phyloP scores from a whole-genome alignment of 2,329 filamentous ascomycete genomes.

The Waltergamsia citrina region DNA sequence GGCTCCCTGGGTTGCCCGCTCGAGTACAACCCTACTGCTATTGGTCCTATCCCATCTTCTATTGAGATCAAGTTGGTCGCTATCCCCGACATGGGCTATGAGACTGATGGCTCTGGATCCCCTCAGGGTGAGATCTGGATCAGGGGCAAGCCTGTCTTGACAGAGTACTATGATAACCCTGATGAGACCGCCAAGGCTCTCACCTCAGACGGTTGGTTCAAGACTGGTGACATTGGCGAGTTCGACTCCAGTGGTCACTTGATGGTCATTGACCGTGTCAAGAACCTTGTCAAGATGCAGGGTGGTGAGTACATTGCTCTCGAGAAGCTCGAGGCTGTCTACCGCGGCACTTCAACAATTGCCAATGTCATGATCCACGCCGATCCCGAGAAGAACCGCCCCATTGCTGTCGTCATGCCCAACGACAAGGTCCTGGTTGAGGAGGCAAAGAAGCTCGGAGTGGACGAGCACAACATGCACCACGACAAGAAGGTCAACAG shows the following conservation, averaged over 20 bases:
- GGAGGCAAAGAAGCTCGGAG: constrained; percentile 49
- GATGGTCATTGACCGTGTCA: constrained; percentile 88
- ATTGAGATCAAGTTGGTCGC: constrained; percentile 90
- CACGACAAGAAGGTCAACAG: constrained; percentile 54
- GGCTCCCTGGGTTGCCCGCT: constrained; percentile 75
- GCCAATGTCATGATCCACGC: constrained; percentile 84
- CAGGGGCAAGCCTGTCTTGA: constrained; percentile 64
- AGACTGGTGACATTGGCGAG: constrained; percentile 91
- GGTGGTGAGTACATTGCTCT: constrained; percentile 96
- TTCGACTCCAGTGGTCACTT: constrained; percentile 74
- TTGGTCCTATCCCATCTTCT: constrained; percentile 69
- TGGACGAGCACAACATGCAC: constrained; percentile 60
- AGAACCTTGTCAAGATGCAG: constrained; percentile 94
- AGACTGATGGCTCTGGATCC: constrained; percentile 52
- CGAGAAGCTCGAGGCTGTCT: constrained; percentile 89
- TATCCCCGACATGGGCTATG: constrained; percentile 81
- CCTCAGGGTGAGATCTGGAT: constrained; percentile 93
- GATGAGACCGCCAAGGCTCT: constrained; percentile 74
- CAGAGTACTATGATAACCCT: constrained; percentile 75
- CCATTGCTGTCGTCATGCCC: constrained; percentile 70
- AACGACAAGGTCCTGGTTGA: constrained; percentile 54
- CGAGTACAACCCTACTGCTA: constrained; percentile 67
- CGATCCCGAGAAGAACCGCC: constrained; percentile 62
- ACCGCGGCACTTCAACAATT: constrained; percentile 70
- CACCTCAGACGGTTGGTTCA: constrained; percentile 89